A percentile compares a stretch with the other conserved stretches of the same genome.
phyloP scores from a whole-genome alignment of 306 rosid genomes.

The Fragaria iinumae region DNA sequence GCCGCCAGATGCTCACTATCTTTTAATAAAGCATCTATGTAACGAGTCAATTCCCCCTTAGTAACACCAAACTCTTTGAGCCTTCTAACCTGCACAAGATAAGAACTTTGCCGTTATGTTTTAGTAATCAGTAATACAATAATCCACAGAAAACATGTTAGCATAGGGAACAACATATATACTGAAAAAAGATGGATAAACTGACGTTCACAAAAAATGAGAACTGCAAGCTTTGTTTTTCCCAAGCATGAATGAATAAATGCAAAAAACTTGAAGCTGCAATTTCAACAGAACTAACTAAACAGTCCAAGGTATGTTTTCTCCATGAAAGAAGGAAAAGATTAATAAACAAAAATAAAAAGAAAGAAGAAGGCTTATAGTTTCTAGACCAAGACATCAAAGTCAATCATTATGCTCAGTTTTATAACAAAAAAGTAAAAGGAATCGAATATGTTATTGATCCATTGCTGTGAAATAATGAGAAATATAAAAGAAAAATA shows the following conservation, averaged over 20 bases:
- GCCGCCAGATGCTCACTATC: constrained; percentile 99
- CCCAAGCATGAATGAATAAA: neutral
- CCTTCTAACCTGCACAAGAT: constrained; percentile 73
- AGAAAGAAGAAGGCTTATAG: neutral
- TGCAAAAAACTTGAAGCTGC: neutral
- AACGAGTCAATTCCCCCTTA: constrained; percentile 95
- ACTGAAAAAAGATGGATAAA: constrained; percentile 11
- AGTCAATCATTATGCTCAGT: neutral
- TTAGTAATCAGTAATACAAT: neutral
- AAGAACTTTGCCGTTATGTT: neutral
- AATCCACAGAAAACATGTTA: neutral
- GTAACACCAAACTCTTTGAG: constrained; percentile 98
- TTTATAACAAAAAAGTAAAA: neutral
- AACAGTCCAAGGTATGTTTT: neutral
- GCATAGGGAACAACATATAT: constrained; percentile 7
- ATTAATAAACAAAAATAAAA: neutral
- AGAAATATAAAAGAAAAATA: neutral
- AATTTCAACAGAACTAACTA: neutral
- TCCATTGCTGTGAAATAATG: neutral
- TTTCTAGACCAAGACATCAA: neutral
- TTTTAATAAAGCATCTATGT: constrained; percentile 88
- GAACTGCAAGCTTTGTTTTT: neutral
- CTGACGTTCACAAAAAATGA: neutral
- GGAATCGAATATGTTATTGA: neutral
- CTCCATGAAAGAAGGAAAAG: neutral